Conservation (phyloP, 192 early-diverging fungal genomes). For the Dimargaris cristalligena region DNA sequence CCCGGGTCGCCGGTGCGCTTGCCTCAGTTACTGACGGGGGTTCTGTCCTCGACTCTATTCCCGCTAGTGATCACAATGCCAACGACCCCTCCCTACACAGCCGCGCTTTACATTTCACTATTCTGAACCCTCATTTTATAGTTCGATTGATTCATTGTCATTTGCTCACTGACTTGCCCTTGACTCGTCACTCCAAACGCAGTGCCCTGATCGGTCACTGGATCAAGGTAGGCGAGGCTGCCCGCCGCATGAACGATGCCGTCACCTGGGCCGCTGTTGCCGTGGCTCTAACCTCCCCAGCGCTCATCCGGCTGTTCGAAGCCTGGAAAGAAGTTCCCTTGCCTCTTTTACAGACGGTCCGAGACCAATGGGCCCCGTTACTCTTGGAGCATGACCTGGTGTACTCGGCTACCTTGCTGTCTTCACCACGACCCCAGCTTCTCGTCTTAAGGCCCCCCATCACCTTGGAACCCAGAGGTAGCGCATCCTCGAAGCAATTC, state of each 20-base stretch:
- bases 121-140: constrained; percentile 48
- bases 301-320: constrained; percentile 44
- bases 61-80: constrained; percentile 4
- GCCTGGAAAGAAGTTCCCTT: constrained; percentile 45
- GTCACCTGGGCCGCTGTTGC: constrained; percentile 48
- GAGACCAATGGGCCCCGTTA: constrained; percentile 39
- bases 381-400: constrained; percentile 34
- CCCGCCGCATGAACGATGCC: constrained; percentile 39
- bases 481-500: not conserved
- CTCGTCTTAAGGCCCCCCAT: not conserved
- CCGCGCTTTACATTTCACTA: constrained; percentile 33
- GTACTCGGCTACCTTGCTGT: constrained; percentile 21
- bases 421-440: not conserved
- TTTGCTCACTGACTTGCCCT: constrained; percentile 37
- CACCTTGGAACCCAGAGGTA: not conserved
- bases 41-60: too few relatives aligned
- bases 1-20: constrained; percentile 15
- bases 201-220: constrained; percentile 43
- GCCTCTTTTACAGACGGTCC: constrained; percentile 28
- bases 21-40: constrained; percentile 14
- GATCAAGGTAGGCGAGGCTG: constrained; percentile 41
- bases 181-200: constrained; percentile 27
- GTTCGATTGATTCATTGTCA: constrained; percentile 50
- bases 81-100: constrained; percentile 8
- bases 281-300: constrained; percentile 45